phyloP scores from a whole-genome alignment of 768 basidiomycete species.

The Macrocybe gigantea region DNA sequence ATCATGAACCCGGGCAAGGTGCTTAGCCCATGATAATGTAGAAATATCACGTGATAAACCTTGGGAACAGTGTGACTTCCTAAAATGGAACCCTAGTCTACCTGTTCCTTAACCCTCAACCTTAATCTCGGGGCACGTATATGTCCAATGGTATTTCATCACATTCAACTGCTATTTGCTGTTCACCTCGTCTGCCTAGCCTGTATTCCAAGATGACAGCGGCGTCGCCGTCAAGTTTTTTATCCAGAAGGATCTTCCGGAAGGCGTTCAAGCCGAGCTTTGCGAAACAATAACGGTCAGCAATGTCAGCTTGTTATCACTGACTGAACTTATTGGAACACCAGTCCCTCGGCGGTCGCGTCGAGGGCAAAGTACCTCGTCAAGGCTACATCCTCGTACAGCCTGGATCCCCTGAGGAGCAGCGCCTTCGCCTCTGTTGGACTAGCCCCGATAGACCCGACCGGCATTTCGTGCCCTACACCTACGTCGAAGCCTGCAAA shows the following conservation, averaged over 20 bases:
- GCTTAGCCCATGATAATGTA: slow-evolving; percentile 23
- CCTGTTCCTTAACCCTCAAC: slow-evolving; percentile 34
- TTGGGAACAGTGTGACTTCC: slow-evolving; percentile 28
- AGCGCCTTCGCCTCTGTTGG: slow-evolving; percentile 75
- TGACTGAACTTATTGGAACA: slow-evolving; percentile 3
- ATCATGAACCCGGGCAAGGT: slow-evolving; percentile 95
- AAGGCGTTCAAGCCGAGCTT: slow-evolving; percentile 63
- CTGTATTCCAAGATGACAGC: slow-evolving; percentile 66
- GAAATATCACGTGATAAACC: slow-evolving; percentile 12
- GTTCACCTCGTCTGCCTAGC: slow-evolving; percentile 27
- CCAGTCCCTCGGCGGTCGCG: slow-evolving; percentile 69
- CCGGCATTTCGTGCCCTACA: slow-evolving; percentile 73
- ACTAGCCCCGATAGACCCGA: slow-evolving; percentile 62
- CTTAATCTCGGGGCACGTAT: slow-evolving; percentile 40
- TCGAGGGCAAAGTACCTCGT: slow-evolving; percentile 74
- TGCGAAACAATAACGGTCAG: slow-evolving; percentile 70
- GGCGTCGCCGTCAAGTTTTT: slow-evolving; percentile 78
- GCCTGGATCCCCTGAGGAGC: slow-evolving; percentile 62
- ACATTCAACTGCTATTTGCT: not conserved
- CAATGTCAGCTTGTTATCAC: slow-evolving; percentile 1
- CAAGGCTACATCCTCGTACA: slow-evolving; percentile 72
- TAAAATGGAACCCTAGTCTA: slow-evolving; percentile 25
- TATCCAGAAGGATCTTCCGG: slow-evolving; percentile 71
- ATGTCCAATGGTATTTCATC: slow-evolving; percentile 3
- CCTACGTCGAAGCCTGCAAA: slow-evolving; percentile 82